Evolutionary conservation across 2,329 filamentous ascomycete species (phyloP), one percentile per base, ranked within the genome.

Genomic region (Arachnomyces sp.): DNA sequence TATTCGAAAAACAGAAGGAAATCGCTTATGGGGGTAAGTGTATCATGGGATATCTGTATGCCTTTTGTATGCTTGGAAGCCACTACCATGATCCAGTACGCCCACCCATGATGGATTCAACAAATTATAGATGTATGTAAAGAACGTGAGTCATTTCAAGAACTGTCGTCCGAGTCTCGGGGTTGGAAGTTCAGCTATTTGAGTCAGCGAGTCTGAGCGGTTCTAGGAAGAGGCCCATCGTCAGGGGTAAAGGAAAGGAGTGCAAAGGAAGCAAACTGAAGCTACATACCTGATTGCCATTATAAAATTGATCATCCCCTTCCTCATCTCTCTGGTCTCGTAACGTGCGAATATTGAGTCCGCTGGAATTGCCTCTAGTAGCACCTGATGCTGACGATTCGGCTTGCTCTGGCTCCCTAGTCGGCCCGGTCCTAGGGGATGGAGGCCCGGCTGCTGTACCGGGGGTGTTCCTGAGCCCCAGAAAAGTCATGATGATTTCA

Each of bases 201-300:
- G 2, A 39, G 31, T 9, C 28, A 34, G 9, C 37, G 35, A 36
- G 44, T 35, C 34, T 48, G 29, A 50, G 39, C 34, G 17, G n/a
- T n/a, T n/a, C n/a, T n/a, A n/a, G n/a, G n/a, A n/a, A n/a, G n/a
- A n/a, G n/a, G n/a, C n/a, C n/a, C n/a, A n/a, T n/a, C n/a, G n/a
- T n/a, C n/a, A n/a, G n/a, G n/a, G n/a, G n/a, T n/a, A n/a, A n/a
- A n/a, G n/a, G n/a, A n/a, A n/a, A n/a, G n/a, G n/a, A n/a, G n/a
- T n/a, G n/a, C n/a, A n/a, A n/a, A 28, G 40, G 16, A 17, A 29
- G 16, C 33, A 7, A 11, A 28, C 13, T 32, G 41, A 39, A 52
- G 49, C 69, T 63, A 66, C 77, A 63, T 69, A 89, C 85, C 58
- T 86, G 86, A 56, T 95, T 95, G 1, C 89, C 89, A 55, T 95